These are phyloP conservation scores for Puccinia novopanici DNA, from an alignment of 1,284 basidiomycete species.

Conservation along the genomic window DNA sequence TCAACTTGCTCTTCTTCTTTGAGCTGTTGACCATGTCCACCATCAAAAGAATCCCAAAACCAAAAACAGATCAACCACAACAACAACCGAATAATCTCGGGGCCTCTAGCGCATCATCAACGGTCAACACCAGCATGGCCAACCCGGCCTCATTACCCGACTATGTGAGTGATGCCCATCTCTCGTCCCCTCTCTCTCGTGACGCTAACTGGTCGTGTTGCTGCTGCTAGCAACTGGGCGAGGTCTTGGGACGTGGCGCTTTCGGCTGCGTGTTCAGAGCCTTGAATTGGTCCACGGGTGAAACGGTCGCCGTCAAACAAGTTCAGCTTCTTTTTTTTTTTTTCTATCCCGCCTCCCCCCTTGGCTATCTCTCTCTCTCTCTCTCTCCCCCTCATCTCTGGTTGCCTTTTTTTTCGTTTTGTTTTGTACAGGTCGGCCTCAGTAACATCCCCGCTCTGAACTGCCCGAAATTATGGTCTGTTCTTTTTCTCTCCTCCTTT, in stretches of 20 bases:
- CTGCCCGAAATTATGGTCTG: conserved; percentile 94
- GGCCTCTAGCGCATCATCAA: neutral
- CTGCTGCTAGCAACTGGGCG: conserved; percentile 55
- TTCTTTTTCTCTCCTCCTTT: conserved; percentile 52
- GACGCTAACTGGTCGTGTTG: no score
- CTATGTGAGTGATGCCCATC: conserved; percentile 32
- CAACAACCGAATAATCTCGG: no score
- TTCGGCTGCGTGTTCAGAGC: conserved; percentile 64
- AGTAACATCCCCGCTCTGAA: conserved; percentile 85
- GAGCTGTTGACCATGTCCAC: neutral
- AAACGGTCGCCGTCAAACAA: conserved; percentile 93
- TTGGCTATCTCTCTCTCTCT: no score
- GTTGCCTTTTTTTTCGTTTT: neutral
- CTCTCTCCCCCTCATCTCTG: no score
- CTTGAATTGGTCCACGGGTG: conserved; percentile 92
- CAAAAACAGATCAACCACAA: neutral
- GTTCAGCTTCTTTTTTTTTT: conserved; percentile 64
- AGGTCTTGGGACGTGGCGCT: conserved; percentile 58
- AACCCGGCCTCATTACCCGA: conserved; percentile 48
- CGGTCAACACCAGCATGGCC: conserved; percentile 6
- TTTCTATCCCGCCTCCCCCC: conserved; percentile 56
- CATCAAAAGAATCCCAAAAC: neutral
- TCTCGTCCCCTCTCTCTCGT: no score
- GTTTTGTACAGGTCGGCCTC: conserved; percentile 63
- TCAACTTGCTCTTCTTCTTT: no score